phyloP scores from a whole-genome alignment of 306 rosid genomes.

The Aeschynomene evenia region DNA sequence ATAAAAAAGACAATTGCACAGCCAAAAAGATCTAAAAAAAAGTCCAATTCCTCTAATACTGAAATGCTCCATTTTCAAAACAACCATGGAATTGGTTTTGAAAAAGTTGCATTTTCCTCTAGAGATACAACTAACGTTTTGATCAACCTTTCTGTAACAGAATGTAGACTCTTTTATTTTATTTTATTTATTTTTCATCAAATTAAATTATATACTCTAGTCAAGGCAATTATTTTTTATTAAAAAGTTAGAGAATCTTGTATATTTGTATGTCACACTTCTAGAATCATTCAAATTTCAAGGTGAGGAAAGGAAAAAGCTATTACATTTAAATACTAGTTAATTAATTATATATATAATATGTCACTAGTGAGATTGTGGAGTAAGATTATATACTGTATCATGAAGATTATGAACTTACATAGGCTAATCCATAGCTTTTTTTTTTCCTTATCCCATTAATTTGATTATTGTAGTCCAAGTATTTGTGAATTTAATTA shows the following conservation, averaged over 20 bases:
- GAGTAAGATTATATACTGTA: neutral
- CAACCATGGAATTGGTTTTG: neutral
- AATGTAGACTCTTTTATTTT: neutral
- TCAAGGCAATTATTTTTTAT: neutral
- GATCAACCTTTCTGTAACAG: neutral
- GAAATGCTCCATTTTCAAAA: neutral
- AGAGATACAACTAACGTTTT: conserved; percentile 8
- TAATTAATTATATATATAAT: too few species aligned
- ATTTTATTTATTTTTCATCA: too few species aligned
- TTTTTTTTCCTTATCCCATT: too few species aligned
- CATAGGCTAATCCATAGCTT: neutral
- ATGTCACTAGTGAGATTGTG: neutral
- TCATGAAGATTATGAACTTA: neutral
- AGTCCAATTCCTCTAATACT: neutral
- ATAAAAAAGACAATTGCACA: neutral
- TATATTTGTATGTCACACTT: neutral
- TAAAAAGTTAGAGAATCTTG: neutral
- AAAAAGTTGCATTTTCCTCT: neutral
- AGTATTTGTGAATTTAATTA: too few species aligned
- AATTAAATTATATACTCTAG: neutral
- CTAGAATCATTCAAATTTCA: neutral
- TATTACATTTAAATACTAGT: neutral
- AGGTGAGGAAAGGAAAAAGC: neutral
- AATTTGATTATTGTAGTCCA: neutral
- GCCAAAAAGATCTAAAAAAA: neutral